These are phyloP conservation scores for Picea glauca DNA, from an alignment of 75 land plant genomes.

Conservation along the genomic window DNA sequence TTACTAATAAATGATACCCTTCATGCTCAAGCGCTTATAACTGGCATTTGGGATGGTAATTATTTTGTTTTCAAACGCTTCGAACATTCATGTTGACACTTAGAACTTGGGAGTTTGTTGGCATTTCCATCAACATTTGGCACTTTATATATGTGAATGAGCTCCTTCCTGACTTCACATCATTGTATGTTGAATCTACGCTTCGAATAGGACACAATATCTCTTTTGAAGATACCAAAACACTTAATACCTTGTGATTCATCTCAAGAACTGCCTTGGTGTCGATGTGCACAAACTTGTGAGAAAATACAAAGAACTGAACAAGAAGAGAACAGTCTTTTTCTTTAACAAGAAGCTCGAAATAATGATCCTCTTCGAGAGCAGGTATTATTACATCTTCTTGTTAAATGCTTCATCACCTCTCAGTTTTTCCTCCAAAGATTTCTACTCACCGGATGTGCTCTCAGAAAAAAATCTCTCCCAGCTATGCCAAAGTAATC, in stretches of 20 bases:
- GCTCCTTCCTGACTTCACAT: slow-evolving; percentile 18
- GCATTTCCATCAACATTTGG: too few species aligned
- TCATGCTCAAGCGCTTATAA: too few species aligned
- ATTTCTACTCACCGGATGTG: background rate
- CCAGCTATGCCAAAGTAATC: slow-evolving; percentile 61
- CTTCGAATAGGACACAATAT: slow-evolving; percentile 57
- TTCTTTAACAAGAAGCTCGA: background rate
- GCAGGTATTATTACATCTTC: slow-evolving; percentile 4
- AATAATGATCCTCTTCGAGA: slow-evolving; percentile 25
- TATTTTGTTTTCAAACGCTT: too few species aligned
- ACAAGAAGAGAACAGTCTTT: slow-evolving; percentile 40
- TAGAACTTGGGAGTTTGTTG: too few species aligned
- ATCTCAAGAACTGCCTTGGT: slow-evolving; percentile 58
- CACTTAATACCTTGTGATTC: slow-evolving; percentile 60
- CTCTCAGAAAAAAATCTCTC: slow-evolving; percentile 38
- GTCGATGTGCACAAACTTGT: slow-evolving; percentile 73
- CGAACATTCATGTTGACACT: too few species aligned
- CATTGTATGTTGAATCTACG: slow-evolving; percentile 56
- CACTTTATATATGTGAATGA: too few species aligned
- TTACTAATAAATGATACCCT: too few species aligned
- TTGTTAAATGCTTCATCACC: too few species aligned
- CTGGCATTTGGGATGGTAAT: too few species aligned
- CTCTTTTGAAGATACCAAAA: slow-evolving; percentile 59
- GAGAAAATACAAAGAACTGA: slow-evolving; percentile 81
- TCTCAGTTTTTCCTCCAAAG: background rate